Base-by-base conservation (phyloP, 2,329 filamentous ascomycete genomes). In the Beauveria varroae region DNA sequence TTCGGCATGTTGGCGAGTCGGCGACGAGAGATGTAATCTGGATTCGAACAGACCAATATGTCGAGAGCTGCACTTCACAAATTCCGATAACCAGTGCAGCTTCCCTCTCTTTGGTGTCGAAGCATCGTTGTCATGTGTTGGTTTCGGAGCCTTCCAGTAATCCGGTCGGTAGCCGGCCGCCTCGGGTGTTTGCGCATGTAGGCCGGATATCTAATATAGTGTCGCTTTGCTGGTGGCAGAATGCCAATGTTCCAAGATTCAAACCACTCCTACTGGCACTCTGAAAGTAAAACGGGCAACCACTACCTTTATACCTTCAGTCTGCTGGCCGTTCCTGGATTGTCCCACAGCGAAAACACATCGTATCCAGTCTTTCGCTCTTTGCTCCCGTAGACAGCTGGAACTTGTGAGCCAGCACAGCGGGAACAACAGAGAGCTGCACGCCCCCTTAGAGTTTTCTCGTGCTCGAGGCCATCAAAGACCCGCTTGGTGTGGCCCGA, bases 301-400 rank as follows among this genome's bases (percentile, higher is more conserved):
- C 50, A 50, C 43, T 18, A 28, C 58, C 58, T 60, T 60, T 60
- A 60, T 60, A 60, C 51, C 58, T 55, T 60, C 58, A 40, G 58
- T 44, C 41, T 37, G 20, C 51, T 55, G 58, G 37, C 50, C 43
- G 58, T 49, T 49, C 43, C 34, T 60, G 58, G 41, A 49, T 55
- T 60, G 58, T 60, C 58, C 58, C 58, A 60, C 58, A 16, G 50
- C 41, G 30, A 54, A 55, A 60, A 41, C 58, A n/a, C 49, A 53
- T 47, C 50, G 58, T 60, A 60, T 60, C 58, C 58, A 60, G 52
- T 55, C 58, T 60, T 50, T 60, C 12, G 20, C 58, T 55, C 49
- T 46, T 47, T 47, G 28, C 58, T 60, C 58, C 50, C 51, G 18
- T 49, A 16, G 30, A 60, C 30, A 55, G 28, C 49, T 24, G 41